phyloP scores from a whole-genome alignment of 805 yeast genomes.

The Cyberlindnera mycetangii region DNA sequence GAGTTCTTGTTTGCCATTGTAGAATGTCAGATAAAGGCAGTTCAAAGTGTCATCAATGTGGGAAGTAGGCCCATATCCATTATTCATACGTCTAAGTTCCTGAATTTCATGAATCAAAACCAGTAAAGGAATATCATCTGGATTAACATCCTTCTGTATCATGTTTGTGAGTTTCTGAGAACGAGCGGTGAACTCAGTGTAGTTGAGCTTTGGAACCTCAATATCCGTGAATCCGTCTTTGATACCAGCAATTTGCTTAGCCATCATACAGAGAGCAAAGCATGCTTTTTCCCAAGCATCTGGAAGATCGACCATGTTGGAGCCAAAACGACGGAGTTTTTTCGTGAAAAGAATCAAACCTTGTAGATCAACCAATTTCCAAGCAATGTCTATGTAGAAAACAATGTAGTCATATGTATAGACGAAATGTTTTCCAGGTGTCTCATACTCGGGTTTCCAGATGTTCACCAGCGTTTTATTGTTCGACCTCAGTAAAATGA shows the following conservation, averaged over 20 bases:
- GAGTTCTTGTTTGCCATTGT: conserved; percentile 14
- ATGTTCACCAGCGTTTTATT: conserved; percentile 74
- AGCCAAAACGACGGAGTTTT: conserved; percentile 72
- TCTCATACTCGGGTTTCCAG: conserved; percentile 91
- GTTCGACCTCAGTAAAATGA: conserved; percentile 64
- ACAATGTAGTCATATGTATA: conserved; percentile 68
- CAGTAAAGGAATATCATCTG: conserved; percentile 38
- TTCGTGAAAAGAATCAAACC: conserved; percentile 60
- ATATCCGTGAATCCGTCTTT: conserved; percentile 49
- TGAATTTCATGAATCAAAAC: conserved; percentile 47
- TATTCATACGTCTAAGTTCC: conserved; percentile 68
- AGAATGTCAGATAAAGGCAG: conserved; percentile 55
- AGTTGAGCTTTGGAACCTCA: conserved; percentile 43
- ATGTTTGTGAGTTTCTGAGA: conserved; percentile 32
- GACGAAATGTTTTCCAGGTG: conserved; percentile 90
- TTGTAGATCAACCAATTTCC: conserved; percentile 51
- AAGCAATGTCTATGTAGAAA: conserved; percentile 57
- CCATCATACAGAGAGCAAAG: conserved; percentile 46
- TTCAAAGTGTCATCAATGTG: conserved; percentile 70
- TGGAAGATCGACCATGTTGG: conserved; percentile 67
- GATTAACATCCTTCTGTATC: conserved; percentile 31
- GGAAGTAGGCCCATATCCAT: conserved; percentile 79
- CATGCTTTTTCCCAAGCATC: conserved; percentile 67
- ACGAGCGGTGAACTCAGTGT: conserved; percentile 40
- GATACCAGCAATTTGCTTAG: conserved; percentile 42